Conservation (phyloP, 2,329 filamentous ascomycete genomes). For the Chrysosporium queenslandicum region DNA sequence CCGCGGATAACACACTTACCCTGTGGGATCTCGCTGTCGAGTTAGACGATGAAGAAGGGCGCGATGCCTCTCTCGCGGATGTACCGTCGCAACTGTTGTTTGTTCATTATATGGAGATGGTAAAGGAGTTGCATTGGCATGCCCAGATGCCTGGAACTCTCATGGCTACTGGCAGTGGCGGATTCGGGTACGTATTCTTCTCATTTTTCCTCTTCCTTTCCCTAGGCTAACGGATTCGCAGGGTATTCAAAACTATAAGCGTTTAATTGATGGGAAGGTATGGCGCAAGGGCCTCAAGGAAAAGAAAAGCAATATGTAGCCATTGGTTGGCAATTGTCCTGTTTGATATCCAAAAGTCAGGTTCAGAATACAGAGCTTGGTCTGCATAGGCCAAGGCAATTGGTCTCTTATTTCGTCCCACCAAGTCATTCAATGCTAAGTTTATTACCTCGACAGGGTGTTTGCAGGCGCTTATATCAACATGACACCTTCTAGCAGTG, state of each 20-base stretch:
- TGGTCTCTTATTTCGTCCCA: neutral
- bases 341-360: conserved; percentile 2
- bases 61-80: conserved; percentile 74
- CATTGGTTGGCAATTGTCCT: neutral
- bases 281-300: neutral
- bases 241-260: conserved; percentile 73
- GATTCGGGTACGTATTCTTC: conserved; percentile 52
- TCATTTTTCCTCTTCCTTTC: neutral
- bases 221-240: conserved; percentile 25
- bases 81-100: conserved; percentile 92
- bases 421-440: too few species aligned
- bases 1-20: conserved; percentile 87
- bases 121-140: conserved; percentile 97
- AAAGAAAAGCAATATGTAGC: neutral
- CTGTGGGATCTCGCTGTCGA: conserved; percentile 96
- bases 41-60: conserved; percentile 92
- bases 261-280: conserved; percentile 43
- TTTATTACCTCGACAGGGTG: too few species aligned
- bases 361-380: neutral
- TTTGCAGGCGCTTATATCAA: neutral
- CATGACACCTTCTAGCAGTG: neutral
- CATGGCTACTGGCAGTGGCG: conserved; percentile 78
- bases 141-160: conserved; percentile 84
- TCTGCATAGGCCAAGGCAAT: neutral
- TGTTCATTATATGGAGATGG: conserved; percentile 89